phyloP scores from a whole-genome alignment of 176 grass and related monocot species.

The Oryza rufipogon region DNA sequence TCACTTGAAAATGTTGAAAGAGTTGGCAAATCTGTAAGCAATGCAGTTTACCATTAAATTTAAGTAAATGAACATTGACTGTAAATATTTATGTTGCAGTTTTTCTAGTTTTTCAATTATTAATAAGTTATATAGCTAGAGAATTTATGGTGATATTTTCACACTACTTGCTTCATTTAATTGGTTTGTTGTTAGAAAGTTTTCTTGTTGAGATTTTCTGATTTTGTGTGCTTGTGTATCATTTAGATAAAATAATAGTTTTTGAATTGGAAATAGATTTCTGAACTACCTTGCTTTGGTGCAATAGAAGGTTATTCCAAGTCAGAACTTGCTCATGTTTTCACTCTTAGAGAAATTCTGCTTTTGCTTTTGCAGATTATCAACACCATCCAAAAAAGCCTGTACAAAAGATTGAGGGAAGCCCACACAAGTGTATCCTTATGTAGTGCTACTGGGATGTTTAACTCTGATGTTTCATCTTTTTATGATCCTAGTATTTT shows the following conservation, averaged over 20 bases:
- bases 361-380: conserved; percentile 66
- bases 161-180: neutral
- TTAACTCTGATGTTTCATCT: conserved; percentile 19
- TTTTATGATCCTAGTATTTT: conserved; percentile 6
- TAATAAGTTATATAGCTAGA: conserved; percentile 12
- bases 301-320: conserved; percentile 20
- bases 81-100: neutral
- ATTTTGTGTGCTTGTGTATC: conserved; percentile 14
- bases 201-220: neutral
- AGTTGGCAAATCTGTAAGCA: conserved; percentile 6
- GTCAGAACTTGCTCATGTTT: conserved; percentile 33
- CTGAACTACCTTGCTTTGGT: neutral
- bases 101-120: neutral
- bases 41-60: conserved; percentile 19
- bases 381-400: conserved; percentile 63
- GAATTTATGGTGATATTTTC: neutral
- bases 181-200: neutral
- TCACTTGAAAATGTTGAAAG: neutral
- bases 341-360: conserved; percentile 31
- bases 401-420: conserved; percentile 91
- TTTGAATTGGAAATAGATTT: conserved; percentile 10
- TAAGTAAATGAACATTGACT: neutral
- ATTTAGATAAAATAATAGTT: neutral
- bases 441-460: conserved; percentile 15
- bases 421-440: conserved; percentile 94